Base-by-base conservation (phyloP, 352 stramenopile genomes). In the Globisporangium solare region DNA sequence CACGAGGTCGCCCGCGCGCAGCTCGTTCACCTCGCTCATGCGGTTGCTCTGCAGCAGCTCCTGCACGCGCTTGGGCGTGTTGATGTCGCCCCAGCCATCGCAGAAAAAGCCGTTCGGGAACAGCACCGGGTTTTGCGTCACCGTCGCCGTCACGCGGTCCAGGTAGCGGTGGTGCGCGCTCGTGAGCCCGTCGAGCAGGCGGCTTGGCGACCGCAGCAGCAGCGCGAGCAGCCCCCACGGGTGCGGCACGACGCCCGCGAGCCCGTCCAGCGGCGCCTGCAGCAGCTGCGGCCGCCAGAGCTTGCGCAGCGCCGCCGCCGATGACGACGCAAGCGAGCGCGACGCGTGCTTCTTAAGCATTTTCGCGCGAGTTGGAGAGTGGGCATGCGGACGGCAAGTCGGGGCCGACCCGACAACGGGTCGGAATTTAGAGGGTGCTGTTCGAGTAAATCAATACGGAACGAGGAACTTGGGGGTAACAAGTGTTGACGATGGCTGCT, bases 91-190 rank as follows among this genome's bases (percentile, higher is more conserved):
- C 83, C 83, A 92, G 0, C 79, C 83, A 50, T 92, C 83, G 22
- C 74, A 83, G 64, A 92, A 92, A 66, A 90, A 92, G 22, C 83
- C 83, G 22, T 76, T 70, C 1, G 83, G 83, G 51, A 90, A 92
- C n/a, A 92, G 58, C 43, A 90, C 54, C 14, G 78, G 67, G 62
- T 82, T 86, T 50, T 92, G 83, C 43, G 83, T 89, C 39, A 92
- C 66, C 24, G 68, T 66, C n/a, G 79, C 83, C n/a, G 76, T 81
- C 22, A 68, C 60, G 47, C 74, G 74, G 60, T 92, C 83, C 48
- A 89, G 64, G 40, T 85, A 88, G 24, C 77, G 73, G 43, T 92
- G 83, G 58, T 92, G 83, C 20, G 61, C 66, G 37, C 64, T 73
- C 20, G 78, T 92, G 40, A 88, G 58, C 2, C 64, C 55, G 58